Evolutionary conservation across 331 rosid species (phyloP), one percentile per base, ranked within the genome.

Genomic region (Phaseolus coccineus): DNA sequence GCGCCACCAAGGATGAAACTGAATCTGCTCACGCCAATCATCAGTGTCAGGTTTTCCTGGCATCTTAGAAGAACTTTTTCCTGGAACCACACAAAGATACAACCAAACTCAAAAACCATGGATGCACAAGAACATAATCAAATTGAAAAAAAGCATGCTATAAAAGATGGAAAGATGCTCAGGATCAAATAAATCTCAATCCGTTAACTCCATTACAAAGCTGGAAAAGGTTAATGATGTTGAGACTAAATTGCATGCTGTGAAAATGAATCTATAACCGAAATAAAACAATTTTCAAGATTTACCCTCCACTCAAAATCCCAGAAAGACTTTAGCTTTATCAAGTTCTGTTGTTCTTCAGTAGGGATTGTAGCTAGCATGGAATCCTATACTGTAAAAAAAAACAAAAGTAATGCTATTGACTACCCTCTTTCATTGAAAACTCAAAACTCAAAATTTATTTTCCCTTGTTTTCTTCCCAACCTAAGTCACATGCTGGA

Each of bases 1-100:
- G 22, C 62, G 85, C 98, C 97, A 90, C 97, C 88, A 90, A 15
- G 97, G 94, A 56, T 81, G 95, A 71, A 89, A 85, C 80, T 61
- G 77, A 73, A 76, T 66, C 76, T 84, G 81, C 15, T 78, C 79
- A 6, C 80, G 79, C 55, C 71, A 78, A 28, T 87, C 88, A 76
- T 80, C 90, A 44, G 58, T 78, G 53, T 89, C 91, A 55, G 93
- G 87, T 83, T 88, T 88, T 33, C 89, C 90, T 12, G 92, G 95
- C 98, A 91, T 91, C 81, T 61, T 93, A 46, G 85, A 80, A 81
- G 83, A 71, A 77, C 73, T 79, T 77, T 81, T 71, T 74, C 85
- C 87, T 83, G 25, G 15, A 74, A 80, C 50, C 77, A 73, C 65
- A 61, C 42, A 76, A 77, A 61, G 46, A 62, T 15, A 76, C 16